Percentiles rank a stretch among this genome's conserved stretches.
These are phyloP conservation scores for Delitschia confertaspora DNA, from an alignment of 495 filamentous ascomycete genomes.

Conservation along the genomic window DNA sequence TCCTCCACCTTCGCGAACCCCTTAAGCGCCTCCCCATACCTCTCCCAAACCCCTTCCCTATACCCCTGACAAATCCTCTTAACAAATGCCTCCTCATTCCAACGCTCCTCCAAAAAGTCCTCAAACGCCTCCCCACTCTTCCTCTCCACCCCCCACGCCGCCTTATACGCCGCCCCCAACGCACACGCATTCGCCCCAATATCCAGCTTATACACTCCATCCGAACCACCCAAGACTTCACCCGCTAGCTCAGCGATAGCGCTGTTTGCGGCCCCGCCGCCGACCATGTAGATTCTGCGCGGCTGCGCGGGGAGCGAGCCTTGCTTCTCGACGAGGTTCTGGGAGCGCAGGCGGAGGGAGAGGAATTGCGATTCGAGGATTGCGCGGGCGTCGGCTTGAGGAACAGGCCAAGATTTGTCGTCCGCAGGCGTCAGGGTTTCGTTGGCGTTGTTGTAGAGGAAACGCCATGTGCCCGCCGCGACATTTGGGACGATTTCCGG, in stretches of 20 bases:
- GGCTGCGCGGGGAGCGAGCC: slow-evolving; percentile 70
- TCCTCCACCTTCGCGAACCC: slow-evolving; percentile 76
- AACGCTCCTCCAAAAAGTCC: slow-evolving; percentile 68
- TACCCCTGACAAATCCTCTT: slow-evolving; percentile 78
- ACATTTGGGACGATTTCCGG: slow-evolving; percentile 95
- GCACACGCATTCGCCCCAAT: slow-evolving; percentile 96
- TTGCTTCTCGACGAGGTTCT: slow-evolving; percentile 52
- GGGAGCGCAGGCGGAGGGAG: slow-evolving; percentile 75
- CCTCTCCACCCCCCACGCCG: slow-evolving; percentile 80
- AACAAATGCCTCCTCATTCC: slow-evolving; percentile 76
- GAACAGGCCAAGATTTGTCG: slow-evolving; percentile 43
- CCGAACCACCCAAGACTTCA: slow-evolving; percentile 76
- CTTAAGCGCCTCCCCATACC: slow-evolving; percentile 65
- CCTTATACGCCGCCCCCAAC: slow-evolving; percentile 92
- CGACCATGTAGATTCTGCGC: slow-evolving; percentile 83
- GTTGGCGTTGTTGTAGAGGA: slow-evolving; percentile 47
- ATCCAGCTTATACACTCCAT: slow-evolving; percentile 86
- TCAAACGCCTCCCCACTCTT: slow-evolving; percentile 66
- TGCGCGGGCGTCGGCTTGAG: slow-evolving; percentile 63
- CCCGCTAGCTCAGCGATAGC: slow-evolving; percentile 75
- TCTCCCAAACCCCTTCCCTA: slow-evolving; percentile 57
- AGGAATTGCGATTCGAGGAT: slow-evolving; percentile 94
- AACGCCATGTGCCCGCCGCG: slow-evolving; percentile 73
- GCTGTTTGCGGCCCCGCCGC: slow-evolving; percentile 78
- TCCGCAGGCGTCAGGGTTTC: slow-evolving; percentile 25